A percentile compares a stretch with the other conserved stretches of the same genome.
Conservation (phyloP, 306 rosid genomes). For the Neltuma alba region DNA sequence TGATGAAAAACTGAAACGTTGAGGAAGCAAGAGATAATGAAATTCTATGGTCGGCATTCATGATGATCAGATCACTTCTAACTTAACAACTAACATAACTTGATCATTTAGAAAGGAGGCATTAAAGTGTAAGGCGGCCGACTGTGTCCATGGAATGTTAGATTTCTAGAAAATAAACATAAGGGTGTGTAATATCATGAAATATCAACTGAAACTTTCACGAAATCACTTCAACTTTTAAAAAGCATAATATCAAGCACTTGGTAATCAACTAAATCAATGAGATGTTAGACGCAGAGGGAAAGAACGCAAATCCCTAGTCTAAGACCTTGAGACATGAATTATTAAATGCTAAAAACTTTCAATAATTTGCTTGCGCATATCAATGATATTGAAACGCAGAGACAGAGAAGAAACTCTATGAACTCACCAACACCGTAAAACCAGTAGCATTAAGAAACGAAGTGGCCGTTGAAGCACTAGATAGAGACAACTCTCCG, state of each 20-base stretch:
- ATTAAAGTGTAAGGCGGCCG: background rate
- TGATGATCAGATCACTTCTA: background rate
- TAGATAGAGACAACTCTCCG: conserved; percentile 64
- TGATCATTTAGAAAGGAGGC: background rate
- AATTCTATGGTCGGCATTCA: background rate
- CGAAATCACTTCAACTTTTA: background rate
- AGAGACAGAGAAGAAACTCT: background rate
- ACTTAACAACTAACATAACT: background rate
- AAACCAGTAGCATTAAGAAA: conserved; percentile 61
- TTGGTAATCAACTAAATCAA: background rate
- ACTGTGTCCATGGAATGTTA: background rate
- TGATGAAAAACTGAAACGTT: background rate
- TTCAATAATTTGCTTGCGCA: background rate
- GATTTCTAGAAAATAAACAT: background rate
- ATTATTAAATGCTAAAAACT: background rate
- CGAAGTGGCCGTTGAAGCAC: conserved; percentile 73
- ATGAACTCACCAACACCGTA: conserved; percentile 54
- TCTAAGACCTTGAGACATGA: background rate
- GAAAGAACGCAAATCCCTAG: background rate
- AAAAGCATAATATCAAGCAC: background rate
- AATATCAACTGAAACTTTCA: background rate
- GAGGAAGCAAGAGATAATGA: background rate
- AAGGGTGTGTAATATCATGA: background rate
- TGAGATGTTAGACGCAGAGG: background rate
- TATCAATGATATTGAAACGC: background rate